These are phyloP conservation scores for Mortierella sp. DNA, from an alignment of 371 early-diverging fungal species.

Conservation along the genomic window DNA sequence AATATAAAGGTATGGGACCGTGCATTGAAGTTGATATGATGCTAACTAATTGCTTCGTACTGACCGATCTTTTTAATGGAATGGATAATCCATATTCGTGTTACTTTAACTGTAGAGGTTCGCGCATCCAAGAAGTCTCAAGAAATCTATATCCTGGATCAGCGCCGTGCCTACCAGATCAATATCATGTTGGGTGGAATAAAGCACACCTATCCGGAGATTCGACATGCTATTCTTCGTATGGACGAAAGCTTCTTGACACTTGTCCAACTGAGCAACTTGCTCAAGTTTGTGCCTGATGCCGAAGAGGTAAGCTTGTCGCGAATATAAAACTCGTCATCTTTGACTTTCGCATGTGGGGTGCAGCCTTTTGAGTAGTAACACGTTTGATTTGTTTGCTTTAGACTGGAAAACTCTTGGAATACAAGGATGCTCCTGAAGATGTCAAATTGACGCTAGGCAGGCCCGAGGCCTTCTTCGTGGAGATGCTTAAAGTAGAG, in stretches of 20 bases:
- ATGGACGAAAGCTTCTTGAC: constrained; percentile 72
- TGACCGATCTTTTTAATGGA: too few relatives aligned
- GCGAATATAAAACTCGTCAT: too few relatives aligned
- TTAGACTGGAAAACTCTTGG: constrained; percentile 73
- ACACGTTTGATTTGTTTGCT: background rate
- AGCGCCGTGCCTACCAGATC: constrained; percentile 58
- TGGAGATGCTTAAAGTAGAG: constrained; percentile 88
- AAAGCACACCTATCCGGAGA: constrained; percentile 74
- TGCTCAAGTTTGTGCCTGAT: constrained; percentile 74
- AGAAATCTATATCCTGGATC: constrained; percentile 49
- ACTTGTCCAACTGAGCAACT: constrained; percentile 68
- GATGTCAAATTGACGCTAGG: constrained; percentile 75
- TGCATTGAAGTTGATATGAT: background rate
- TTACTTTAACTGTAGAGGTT: constrained; percentile 61
- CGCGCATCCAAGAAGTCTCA: constrained; percentile 72
- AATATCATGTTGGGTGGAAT: constrained; percentile 79
- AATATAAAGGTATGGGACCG: constrained; percentile 53
- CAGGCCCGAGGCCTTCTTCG: constrained; percentile 85
- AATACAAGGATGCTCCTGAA: constrained; percentile 75
- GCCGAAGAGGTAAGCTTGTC: constrained; percentile 65
- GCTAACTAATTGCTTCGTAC: too few relatives aligned
- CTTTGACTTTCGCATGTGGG: too few relatives aligned
- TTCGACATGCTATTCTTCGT: constrained; percentile 75
- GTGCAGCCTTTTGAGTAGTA: background rate
- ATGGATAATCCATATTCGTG: background rate